Evolutionary conservation across 169 alveolate genomes (phyloP).

Genomic region (Ichthyophthirius multifiliis): DNA sequence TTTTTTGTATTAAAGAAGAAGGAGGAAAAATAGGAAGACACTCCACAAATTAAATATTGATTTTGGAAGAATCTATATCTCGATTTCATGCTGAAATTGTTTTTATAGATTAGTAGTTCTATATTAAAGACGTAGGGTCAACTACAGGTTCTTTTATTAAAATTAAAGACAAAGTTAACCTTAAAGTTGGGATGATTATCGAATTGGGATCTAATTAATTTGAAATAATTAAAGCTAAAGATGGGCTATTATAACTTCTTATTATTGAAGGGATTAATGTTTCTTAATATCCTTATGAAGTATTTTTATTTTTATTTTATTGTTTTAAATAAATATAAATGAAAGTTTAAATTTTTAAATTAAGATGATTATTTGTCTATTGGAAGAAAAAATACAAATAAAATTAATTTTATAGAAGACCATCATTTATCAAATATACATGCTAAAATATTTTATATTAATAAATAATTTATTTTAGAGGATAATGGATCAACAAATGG

Average conservation of each 20-base stretch:
- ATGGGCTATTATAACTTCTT: too few species aligned
- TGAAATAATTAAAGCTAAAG: conserved; percentile 40
- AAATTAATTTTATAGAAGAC: conserved; percentile 61
- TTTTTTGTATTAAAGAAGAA: conserved; percentile 35
- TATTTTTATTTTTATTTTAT: neutral
- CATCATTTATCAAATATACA: conserved; percentile 64
- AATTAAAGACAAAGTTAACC: conserved; percentile 40
- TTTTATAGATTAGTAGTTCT: conserved; percentile 13
- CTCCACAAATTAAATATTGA: conserved; percentile 32
- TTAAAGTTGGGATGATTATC: conserved; percentile 55
- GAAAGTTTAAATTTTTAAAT: neutral
- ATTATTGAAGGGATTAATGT: neutral
- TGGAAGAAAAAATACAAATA: conserved; percentile 62
- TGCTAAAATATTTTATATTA: conserved; percentile 51
- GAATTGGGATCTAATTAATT: conserved; percentile 65
- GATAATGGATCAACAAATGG: conserved; percentile 73
- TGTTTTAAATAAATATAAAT: conserved; percentile 1
- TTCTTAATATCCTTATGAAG: neutral
- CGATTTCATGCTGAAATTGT: conserved; percentile 43
- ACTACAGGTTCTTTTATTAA: conserved; percentile 71
- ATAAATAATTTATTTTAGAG: conserved; percentile 42
- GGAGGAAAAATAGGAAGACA: conserved; percentile 51
- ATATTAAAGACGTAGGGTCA: conserved; percentile 44
- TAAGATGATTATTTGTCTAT: conserved; percentile 1
- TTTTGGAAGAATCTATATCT: conserved; percentile 40